phyloP scores from a whole-genome alignment of 2,329 filamentous ascomycete species.

The Lachnellula subtilissima region DNA sequence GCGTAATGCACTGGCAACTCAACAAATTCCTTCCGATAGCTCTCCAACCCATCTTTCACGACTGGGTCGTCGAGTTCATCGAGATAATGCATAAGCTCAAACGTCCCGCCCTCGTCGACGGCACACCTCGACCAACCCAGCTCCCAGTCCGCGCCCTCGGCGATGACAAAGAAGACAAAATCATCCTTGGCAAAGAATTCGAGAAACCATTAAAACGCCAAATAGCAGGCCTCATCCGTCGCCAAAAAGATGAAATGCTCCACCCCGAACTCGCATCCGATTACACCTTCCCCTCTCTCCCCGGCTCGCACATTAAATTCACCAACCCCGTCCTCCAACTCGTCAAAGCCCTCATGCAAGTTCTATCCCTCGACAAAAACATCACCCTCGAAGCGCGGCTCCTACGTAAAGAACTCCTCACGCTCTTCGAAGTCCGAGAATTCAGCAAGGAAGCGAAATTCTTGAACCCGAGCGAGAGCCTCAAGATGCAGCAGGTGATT shows the following conservation, averaged over 20 bases:
- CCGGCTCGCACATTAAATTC: constrained; percentile 60
- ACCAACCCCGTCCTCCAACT: constrained; percentile 82
- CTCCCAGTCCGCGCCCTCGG: constrained; percentile 52
- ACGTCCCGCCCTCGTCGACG: constrained; percentile 48
- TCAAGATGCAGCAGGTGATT: constrained; percentile 70
- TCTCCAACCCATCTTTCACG: constrained; percentile 78
- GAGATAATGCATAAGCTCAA: constrained; percentile 89
- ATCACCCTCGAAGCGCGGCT: constrained; percentile 84
- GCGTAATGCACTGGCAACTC: constrained; percentile 98
- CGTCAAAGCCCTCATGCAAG: constrained; percentile 89
- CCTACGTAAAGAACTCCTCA: constrained; percentile 81
- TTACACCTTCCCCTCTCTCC: constrained; percentile 78
- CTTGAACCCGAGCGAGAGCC: constrained; percentile 72
- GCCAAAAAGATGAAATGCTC: constrained; percentile 82
- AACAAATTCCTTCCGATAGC: constrained; percentile 77
- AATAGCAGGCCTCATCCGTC: constrained; percentile 72
- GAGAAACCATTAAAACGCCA: constrained; percentile 89
- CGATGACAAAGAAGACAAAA: constrained; percentile 52
- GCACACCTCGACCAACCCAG: constrained; percentile 55
- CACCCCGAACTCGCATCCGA: constrained; percentile 84
- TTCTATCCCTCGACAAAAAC: constrained; percentile 84
- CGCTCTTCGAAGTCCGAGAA: constrained; percentile 89
- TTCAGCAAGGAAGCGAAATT: constrained; percentile 88
- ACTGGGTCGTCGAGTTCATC: constrained; percentile 93
- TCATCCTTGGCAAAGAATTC: constrained; percentile 75